Conservation (phyloP, 306 rosid species). For the Quercus variabilis region DNA sequence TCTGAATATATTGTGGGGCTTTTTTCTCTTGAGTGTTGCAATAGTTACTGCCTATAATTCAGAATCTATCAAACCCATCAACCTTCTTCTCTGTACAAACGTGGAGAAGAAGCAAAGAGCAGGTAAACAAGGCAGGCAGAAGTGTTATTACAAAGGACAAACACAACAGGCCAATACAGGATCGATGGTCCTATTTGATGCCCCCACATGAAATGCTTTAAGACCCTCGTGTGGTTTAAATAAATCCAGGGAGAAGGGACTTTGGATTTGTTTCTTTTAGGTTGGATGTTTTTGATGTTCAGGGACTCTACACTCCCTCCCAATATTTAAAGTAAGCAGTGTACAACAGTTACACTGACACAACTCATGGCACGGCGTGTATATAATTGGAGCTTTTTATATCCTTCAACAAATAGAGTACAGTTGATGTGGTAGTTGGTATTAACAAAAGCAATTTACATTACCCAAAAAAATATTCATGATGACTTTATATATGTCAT, state of each 20-base stretch:
- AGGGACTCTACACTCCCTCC: not conserved
- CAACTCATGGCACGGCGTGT: not conserved
- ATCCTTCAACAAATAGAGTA: no score
- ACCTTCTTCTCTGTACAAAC: constrained; percentile 63
- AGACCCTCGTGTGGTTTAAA: constrained; percentile 31
- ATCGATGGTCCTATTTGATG: constrained; percentile 30
- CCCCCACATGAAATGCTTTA: constrained; percentile 47
- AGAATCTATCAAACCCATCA: constrained; percentile 71
- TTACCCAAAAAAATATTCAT: no score
- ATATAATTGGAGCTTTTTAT: not conserved
- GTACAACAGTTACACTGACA: not conserved
- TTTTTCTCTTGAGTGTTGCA: constrained; percentile 30
- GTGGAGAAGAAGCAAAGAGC: constrained; percentile 69
- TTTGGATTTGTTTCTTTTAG: constrained; percentile 31
- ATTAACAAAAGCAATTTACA: no score
- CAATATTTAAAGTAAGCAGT: not conserved
- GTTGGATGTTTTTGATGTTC: constrained; percentile 23
- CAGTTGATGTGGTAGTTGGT: no score
- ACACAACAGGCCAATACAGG: constrained; percentile 44
- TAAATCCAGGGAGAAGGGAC: constrained; percentile 27
- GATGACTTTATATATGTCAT: no score
- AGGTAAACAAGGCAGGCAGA: constrained; percentile 45
- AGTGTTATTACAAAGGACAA: constrained; percentile 48
- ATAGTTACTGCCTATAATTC: constrained; percentile 25
- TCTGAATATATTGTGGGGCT: constrained; percentile 21